A percentile compares a stretch with the other conserved stretches of the same genome.
phyloP scores from a whole-genome alignment of 1,139 yeast species.

The Sugiyamaella novakii region DNA sequence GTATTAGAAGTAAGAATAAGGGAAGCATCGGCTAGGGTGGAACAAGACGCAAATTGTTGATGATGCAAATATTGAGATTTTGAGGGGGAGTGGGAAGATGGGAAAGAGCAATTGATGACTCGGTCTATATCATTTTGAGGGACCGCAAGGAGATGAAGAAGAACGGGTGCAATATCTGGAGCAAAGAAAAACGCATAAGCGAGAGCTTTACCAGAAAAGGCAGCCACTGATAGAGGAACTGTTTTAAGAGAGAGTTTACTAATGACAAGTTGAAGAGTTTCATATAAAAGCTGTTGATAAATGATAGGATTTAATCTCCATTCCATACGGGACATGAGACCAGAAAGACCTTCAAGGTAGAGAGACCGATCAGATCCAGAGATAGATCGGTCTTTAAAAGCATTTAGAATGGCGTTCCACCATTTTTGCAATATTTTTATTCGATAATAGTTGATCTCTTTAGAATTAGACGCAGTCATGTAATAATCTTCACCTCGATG shows the following conservation, averaged over 20 bases:
- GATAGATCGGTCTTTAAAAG: conserved; percentile 44
- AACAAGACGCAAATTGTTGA: conserved; percentile 11
- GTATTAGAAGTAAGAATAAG: conserved; percentile 17
- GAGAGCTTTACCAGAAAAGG: conserved; percentile 79
- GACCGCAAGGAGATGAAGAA: conserved; percentile 63
- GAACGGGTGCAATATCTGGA: conserved; percentile 62
- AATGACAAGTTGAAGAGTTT: conserved; percentile 61
- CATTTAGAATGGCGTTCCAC: conserved; percentile 64
- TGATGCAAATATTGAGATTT: conserved; percentile 10
- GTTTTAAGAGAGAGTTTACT: conserved; percentile 55
- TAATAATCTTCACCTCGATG: conserved; percentile 28
- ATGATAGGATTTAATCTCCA: conserved; percentile 47
- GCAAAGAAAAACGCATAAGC: conserved; percentile 65
- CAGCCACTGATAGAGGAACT: conserved; percentile 61
- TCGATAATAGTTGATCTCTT: conserved; percentile 29
- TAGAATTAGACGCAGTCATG: conserved; percentile 17
- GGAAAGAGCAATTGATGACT: conserved; percentile 31
- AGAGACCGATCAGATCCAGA: conserved; percentile 64
- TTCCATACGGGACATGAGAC: conserved; percentile 64
- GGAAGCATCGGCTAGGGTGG: conserved; percentile 13
- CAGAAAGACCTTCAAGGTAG: conserved; percentile 70
- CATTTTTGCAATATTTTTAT: conserved; percentile 54
- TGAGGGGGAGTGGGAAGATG: not conserved
- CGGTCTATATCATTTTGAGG: conserved; percentile 45
- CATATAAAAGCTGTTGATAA: conserved; percentile 43